Percentiles rank a stretch among this genome's conserved stretches.
Evolutionary conservation across 331 rosid species (phyloP).

Genomic region (Arachis monticola): DNA sequence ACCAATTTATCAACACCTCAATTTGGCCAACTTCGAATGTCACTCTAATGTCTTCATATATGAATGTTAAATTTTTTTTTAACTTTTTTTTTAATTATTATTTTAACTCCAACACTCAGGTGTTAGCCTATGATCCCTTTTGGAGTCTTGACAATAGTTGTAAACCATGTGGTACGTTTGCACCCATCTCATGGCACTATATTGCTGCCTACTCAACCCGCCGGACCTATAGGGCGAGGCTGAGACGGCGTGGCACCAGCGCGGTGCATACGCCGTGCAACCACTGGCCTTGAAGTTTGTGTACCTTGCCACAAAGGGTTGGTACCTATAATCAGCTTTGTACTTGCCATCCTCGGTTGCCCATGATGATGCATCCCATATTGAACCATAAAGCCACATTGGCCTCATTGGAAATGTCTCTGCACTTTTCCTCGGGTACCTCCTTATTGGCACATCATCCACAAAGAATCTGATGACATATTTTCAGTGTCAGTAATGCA

Average conservation of each 20-base stretch:
- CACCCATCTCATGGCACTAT: conserved; percentile 81
- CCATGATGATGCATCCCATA: conserved; percentile 99
- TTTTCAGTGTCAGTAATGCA: conserved; percentile 29
- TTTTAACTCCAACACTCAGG: conserved; percentile 78
- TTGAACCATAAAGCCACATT: conserved; percentile 98
- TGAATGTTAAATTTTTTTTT: neutral
- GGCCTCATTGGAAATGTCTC: conserved; percentile 89
- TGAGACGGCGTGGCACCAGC: conserved; percentile 74
- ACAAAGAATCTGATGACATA: conserved; percentile 74
- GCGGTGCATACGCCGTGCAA: conserved; percentile 74
- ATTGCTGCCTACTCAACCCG: conserved; percentile 66
- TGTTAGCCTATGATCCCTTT: conserved; percentile 86
- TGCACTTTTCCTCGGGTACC: conserved; percentile 74
- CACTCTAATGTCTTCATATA: neutral
- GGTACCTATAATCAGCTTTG: conserved; percentile 92
- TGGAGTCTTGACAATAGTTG: conserved; percentile 79
- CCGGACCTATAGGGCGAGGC: conserved; percentile 81
- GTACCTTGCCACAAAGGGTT: conserved; percentile 85
- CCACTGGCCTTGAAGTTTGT: conserved; percentile 82
- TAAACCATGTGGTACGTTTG: conserved; percentile 78
- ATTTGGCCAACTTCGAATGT: neutral
- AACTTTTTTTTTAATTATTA: neutral
- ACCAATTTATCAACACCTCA: neutral
- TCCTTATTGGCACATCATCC: conserved; percentile 94
- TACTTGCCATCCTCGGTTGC: conserved; percentile 98